Percentiles rank a stretch among this genome's conserved stretches.
Evolutionary conservation across 1,284 basidiomycete genomes (phyloP).

Genomic region (Boletus sp.): DNA sequence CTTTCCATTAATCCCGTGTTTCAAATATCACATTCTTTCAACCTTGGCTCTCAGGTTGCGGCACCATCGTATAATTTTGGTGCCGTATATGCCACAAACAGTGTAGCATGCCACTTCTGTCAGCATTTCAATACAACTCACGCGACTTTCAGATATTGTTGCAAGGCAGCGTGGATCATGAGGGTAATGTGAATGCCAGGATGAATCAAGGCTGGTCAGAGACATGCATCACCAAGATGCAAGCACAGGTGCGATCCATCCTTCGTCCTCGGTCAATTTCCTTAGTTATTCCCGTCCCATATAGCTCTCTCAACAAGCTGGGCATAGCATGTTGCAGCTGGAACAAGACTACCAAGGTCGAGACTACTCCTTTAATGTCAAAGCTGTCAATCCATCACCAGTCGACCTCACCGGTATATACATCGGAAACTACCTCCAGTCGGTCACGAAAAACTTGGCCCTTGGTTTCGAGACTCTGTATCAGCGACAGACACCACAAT

Average conservation of each 20-base stretch:
- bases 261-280: constrained; percentile 7
- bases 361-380: constrained; percentile 87
- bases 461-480: constrained; percentile 88
- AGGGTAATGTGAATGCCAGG: constrained; percentile 86
- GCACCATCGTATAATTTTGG: constrained; percentile 91
- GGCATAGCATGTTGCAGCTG: constrained; percentile 86
- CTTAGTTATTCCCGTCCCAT: constrained; percentile 10
- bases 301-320: constrained; percentile 63
- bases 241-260: constrained; percentile 70
- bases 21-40: constrained; percentile 97
- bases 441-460: constrained; percentile 88
- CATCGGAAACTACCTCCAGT: constrained; percentile 92
- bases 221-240: constrained; percentile 80
- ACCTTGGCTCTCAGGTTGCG: constrained; percentile 73
- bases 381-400: constrained; percentile 91
- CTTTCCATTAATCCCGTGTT: constrained; percentile 93
- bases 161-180: constrained; percentile 92
- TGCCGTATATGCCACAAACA: constrained; percentile 86
- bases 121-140: constrained; percentile 14
- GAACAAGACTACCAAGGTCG: constrained; percentile 93
- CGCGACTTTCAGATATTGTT: constrained; percentile 66
- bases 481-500: constrained; percentile 73
- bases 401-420: constrained; percentile 91
- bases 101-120: constrained; percentile 37
- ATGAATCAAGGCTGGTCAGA: constrained; percentile 88